Evolutionary conservation across 1,284 basidiomycete species (phyloP), one percentile per base, ranked within the genome.

Genomic region (Marasmius fiardii): DNA sequence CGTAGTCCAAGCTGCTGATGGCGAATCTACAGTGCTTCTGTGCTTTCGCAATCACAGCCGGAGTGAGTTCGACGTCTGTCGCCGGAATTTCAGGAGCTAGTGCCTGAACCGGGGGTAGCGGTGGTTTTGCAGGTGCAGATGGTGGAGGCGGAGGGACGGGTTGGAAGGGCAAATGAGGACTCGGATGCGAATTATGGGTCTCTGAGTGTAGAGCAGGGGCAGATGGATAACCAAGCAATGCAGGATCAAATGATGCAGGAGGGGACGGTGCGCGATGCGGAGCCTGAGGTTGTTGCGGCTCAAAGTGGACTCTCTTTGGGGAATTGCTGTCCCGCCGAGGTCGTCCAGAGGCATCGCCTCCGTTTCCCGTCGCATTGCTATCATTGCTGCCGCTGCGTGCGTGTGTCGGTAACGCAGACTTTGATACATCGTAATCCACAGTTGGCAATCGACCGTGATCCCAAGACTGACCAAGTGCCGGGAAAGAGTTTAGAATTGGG

Each of bases 1-100:
- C 95, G 68, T 94, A 98, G 66, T 97, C 93, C 56, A 98, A 74
- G 18, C 95, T 85, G 20, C 91, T 93, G 58, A 96, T 93, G 6
- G 95, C 95, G 73, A 88, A 96, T 53, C 82, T 82, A 64, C 93
- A 93, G 65, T 95, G 93, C 67, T 92, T 95, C 75, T 97, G 93
- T 23, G 82, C 83, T 62, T 86, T 84, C 26, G 86, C 78, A 35
- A 95, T 80, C 55, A 82, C 63, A 51, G 69, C 70, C 1, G 88
- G 83, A 2, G 89, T 85, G 45, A 91, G 71, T 45, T 86, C 84
- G 1, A 79, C 64, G 2, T 72, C 69, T 18, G 67, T 64, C 21
- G 47, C 37, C 4, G 65, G 57, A 28, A 55, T 33, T n/a, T 37
- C 23, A 14, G 61, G 59, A 12, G 60, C 39, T 37, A 57, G 58